These are phyloP conservation scores for Protea cynaroides DNA, from an alignment of 164 flowering plant species.

Conservation along the genomic window DNA sequence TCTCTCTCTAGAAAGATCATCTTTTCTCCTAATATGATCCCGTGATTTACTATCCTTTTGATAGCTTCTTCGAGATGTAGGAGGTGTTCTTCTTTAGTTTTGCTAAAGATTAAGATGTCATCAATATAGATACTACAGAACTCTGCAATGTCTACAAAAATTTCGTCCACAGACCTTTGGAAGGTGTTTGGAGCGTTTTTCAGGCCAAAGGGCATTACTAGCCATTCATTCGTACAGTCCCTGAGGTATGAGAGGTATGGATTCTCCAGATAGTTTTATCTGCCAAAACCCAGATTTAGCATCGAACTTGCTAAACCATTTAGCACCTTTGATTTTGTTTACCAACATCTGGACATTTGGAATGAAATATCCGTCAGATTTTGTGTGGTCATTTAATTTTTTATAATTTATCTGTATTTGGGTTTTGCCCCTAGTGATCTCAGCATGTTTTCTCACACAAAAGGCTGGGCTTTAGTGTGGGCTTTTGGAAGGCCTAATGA, in stretches of 20 bases:
- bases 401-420: background rate
- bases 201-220: background rate
- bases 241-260: no score
- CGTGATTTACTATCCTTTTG: background rate
- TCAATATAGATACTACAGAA: background rate
- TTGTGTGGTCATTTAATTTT: background rate
- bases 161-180: background rate
- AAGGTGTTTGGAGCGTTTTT: no score
- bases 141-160: background rate
- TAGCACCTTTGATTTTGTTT: background rate
- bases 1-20: background rate
- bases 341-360: background rate
- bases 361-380: background rate
- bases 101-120: background rate
- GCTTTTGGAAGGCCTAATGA: background rate
- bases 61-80: background rate
- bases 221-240: background rate
- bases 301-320: conserved; percentile 3
- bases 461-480: conserved; percentile 2
- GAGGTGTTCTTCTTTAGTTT: conserved; percentile 3
- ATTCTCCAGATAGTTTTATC: background rate
- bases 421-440: background rate
- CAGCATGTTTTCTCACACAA: background rate
- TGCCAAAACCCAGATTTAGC: conserved; percentile 4
- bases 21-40: conserved; percentile 1